Evolutionary conservation across 345 rosid genomes (phyloP).

Genomic region (Salix suchowensis): DNA sequence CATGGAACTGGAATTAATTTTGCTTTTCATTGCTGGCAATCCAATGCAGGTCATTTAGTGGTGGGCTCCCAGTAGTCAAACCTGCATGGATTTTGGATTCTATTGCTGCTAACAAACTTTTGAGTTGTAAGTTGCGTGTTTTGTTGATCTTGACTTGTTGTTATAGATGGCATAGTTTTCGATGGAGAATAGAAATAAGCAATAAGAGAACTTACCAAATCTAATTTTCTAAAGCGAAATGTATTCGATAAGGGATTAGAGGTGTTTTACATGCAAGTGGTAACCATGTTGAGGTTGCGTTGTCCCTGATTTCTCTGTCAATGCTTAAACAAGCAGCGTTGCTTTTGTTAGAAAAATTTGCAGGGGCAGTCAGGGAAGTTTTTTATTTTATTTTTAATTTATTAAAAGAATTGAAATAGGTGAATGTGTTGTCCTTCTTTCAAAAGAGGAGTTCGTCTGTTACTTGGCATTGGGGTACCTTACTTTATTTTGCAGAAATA

Average conservation of each 20-base stretch:
- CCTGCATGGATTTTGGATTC: slow-evolving; percentile 85
- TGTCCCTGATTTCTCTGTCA: too few species aligned
- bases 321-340: too few species aligned
- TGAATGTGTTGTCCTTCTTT: too few species aligned
- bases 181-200: background rate
- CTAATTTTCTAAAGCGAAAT: background rate
- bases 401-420: too few species aligned
- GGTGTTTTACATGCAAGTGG: too few species aligned
- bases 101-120: slow-evolving; percentile 61
- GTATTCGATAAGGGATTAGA: background rate
- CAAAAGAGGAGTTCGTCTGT: too few species aligned
- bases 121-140: slow-evolving; percentile 61
- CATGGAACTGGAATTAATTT: background rate
- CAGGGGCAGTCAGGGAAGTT: too few species aligned
- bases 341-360: too few species aligned
- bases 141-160: background rate
- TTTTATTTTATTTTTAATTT: too few species aligned
- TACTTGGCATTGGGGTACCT: too few species aligned
- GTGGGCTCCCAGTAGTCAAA: slow-evolving; percentile 92
- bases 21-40: slow-evolving; percentile 1
- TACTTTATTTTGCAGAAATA: too few species aligned
- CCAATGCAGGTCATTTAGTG: slow-evolving; percentile 70
- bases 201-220: background rate
- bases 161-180: background rate
- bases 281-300: too few species aligned